Conservation (phyloP, 2,329 filamentous ascomycete genomes). For the Cordyceps cateniannulata region DNA sequence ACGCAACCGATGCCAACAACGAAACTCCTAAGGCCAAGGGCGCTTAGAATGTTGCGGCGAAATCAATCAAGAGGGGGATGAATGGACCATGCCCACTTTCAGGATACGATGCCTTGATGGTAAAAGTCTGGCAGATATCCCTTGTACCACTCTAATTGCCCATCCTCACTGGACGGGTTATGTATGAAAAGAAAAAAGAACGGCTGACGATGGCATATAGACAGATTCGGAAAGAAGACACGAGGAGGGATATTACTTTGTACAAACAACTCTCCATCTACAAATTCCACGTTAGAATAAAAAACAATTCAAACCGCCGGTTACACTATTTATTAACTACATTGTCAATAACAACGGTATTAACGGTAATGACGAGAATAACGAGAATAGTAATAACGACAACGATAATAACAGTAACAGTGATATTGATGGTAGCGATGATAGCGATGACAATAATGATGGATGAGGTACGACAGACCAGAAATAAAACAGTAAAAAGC, state of each 20-base stretch:
- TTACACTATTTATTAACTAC: too few relatives aligned
- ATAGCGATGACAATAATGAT: too few relatives aligned
- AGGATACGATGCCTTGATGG: background rate
- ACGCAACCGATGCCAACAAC: constrained; percentile 25
- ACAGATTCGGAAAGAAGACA: background rate
- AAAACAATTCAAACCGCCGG: background rate
- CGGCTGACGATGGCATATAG: constrained; percentile 10
- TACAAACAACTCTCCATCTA: constrained; percentile 12
- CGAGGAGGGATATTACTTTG: constrained; percentile 9
- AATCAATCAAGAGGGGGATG: background rate
- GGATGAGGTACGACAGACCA: too few relatives aligned
- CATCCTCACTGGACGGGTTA: background rate
- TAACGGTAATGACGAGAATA: too few relatives aligned
- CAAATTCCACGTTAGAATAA: background rate
- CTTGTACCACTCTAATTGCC: constrained; percentile 1
- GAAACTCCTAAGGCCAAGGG: constrained; percentile 14
- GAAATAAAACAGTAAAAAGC: background rate
- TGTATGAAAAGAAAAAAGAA: constrained; percentile 8
- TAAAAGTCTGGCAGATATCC: background rate
- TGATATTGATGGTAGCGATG: too few relatives aligned
- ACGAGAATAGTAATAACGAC: too few relatives aligned
- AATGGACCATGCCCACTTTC: background rate
- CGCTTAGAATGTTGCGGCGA: constrained; percentile 8
- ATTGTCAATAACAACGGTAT: too few relatives aligned
- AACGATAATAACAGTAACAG: too few relatives aligned